Conservation (phyloP, 345 rosid genomes). For the Leavenworthia alabamica region DNA sequence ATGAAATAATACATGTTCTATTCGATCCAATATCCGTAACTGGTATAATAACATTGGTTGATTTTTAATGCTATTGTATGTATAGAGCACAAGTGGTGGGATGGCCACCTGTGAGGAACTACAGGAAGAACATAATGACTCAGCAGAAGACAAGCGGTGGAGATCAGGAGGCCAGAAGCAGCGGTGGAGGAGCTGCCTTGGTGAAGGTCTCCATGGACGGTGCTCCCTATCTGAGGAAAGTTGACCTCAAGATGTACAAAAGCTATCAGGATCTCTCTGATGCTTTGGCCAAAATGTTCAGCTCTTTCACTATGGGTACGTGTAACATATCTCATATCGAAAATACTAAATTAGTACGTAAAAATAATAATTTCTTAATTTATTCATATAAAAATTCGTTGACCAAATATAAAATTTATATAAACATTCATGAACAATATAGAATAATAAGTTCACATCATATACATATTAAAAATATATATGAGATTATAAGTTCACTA, state of each 20-base stretch:
- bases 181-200: constrained; percentile 39
- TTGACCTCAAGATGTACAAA: constrained; percentile 83
- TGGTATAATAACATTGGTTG: neutral
- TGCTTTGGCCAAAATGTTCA: constrained; percentile 88
- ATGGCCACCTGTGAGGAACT: constrained; percentile 94
- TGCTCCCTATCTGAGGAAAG: constrained; percentile 92
- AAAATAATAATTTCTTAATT: neutral
- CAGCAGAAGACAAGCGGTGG: constrained; percentile 43
- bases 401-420: neutral
- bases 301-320: constrained; percentile 94
- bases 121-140: constrained; percentile 81
- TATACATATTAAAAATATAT: neutral
- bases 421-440: neutral
- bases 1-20: neutral
- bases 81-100: constrained; percentile 85
- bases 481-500: neutral
- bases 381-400: neutral
- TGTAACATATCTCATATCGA: neutral
- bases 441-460: neutral
- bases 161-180: constrained; percentile 35
- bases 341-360: neutral
- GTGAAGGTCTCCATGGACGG: constrained; percentile 99
- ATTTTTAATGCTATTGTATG: neutral
- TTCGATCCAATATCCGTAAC: neutral
- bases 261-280: constrained; percentile 84